Base-by-base conservation (phyloP, 495 filamentous ascomycete species). In the Achaetomiella virescens region DNA sequence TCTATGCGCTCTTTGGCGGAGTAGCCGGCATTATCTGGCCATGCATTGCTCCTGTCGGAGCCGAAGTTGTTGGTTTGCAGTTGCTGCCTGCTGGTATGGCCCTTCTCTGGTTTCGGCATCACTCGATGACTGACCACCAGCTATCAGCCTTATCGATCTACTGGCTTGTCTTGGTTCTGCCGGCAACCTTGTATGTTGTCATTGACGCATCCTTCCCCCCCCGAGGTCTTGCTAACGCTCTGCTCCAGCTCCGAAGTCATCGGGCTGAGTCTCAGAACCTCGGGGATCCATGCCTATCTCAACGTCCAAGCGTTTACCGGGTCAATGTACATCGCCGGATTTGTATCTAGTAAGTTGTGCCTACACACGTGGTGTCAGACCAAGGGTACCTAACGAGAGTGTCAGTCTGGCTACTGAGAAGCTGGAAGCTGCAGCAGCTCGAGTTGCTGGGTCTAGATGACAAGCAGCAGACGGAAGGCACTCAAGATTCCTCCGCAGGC, bases 11-110 rank as follows among this genome's bases (percentile, higher is more conserved):
- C 3, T 71, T 90, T 14, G 88, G 89, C 10, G 77, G 74, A 15
- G 83, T 91, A 12, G 78, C 85, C 6, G 89, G 88, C 24, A 84
- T 82, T 1, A 88, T 87, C 62, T 91, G 87, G 87, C 81, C 84
- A 6, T 84, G 81, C 6, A 73, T 87, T 18, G 84, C 77, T 3
- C 90, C 90, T 0, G 84, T 95, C 12, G 77, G 83, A 18, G 85
- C 86, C 0, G 90, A 95, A 64, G 83, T 93, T 20, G 83, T 93
- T 33, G 88, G 88, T 2, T 62, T 95, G 12, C 74, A 77, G 60
- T 73, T 89, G 43, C 73, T 92, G 2, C 89, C 89, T 24, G 81
- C 85, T 35, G 83, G 72, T 74, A 42, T 64, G 63, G 58, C 9
- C 6, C 25, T 25, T 20, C n/a, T 1, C 8, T 21, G 38, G 14